Base-by-base conservation (phyloP, 805 yeast species). In the Jamesozyma jinghongensis region DNA sequence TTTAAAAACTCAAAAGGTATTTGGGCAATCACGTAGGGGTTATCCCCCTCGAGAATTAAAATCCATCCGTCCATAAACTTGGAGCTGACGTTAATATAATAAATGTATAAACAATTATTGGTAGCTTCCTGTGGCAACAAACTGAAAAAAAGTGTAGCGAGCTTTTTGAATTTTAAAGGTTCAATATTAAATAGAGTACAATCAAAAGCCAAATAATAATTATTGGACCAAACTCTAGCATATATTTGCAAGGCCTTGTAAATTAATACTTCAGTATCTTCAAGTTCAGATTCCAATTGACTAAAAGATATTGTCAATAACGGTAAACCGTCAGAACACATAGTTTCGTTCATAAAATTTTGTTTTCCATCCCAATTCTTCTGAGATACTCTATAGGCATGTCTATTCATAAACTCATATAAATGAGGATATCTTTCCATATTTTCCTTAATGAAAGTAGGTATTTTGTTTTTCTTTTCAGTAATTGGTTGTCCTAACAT, bases 381-480 rank as follows among this genome's bases (percentile, higher is more conserved):
- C 4, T 71, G 73, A 10, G 71, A 60, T 43, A 77, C 75, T 40
- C 71, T 70, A 36, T 72, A 62, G 0, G 85, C 67, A 61, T 78
- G 71, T 41, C 75, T 77, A 20, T 76, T 71, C 84, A 85, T 79
- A 48, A 84, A 82, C 44, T 85, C 92, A 50, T 74, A 76, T 25
- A 78, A 65, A 42, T 72, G 74, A 3, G 70, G 59, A 38, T 74
- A 71, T 29, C 60, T 65, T 34, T 71, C 74, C 36, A 62, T 65
- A 35, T 69, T 70, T 34, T 71, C 71, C 41, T 71, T 74, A 27
- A 74, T 68, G 13, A 69, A 66, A 5, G 68, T 64, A 0, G 80
- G 75, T 14, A 79, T 72, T 43, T 75, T 77, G 43, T 74, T 71
- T 10, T 75, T 75, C 31, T 68, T 69, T 22, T 70, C 59, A 35